These are phyloP conservation scores for Lasiosphaeriaceae sp. DNA, from an alignment of 495 filamentous ascomycete genomes.

Conservation along the genomic window DNA sequence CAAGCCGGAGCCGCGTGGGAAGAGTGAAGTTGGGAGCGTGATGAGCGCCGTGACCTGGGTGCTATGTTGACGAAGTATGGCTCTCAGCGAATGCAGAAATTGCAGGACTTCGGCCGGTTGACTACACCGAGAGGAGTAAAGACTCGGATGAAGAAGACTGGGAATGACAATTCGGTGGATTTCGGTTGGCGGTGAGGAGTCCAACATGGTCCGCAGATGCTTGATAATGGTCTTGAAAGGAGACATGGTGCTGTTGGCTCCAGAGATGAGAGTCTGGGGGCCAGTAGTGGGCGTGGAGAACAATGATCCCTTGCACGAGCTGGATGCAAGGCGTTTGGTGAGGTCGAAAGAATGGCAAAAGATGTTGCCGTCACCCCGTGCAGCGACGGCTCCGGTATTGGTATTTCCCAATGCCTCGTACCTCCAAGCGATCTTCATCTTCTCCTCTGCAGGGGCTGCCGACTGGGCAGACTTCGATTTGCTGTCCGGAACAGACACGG, in stretches of 20 bases:
- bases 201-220: conserved; percentile 55
- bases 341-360: conserved; percentile 94
- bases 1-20: conserved; percentile 72
- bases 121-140: conserved; percentile 66
- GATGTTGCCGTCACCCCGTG: conserved; percentile 36
- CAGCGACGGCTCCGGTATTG: conserved; percentile 51
- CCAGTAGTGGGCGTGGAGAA: conserved; percentile 42
- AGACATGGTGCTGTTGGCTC: conserved; percentile 29
- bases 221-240: conserved; percentile 64
- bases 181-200: conserved; percentile 50
- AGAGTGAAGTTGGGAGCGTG: conserved; percentile 75
- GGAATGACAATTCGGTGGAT: conserved; percentile 86
- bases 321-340: conserved; percentile 70
- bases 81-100: conserved; percentile 77
- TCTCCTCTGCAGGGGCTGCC: conserved; percentile 49
- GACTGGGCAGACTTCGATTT: conserved; percentile 38
- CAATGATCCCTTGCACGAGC: conserved; percentile 41
- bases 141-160: conserved; percentile 72
- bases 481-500: conserved; percentile 51
- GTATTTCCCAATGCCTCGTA: conserved; percentile 78
- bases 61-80: conserved; percentile 64
- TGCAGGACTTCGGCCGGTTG: conserved; percentile 70
- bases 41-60: conserved; percentile 67
- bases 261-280: conserved; percentile 16
- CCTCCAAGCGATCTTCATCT: conserved; percentile 98